A percentile compares a stretch with the other conserved stretches of the same genome.
Conservation (phyloP, 163 green algal species). For the Volvox carteri region DNA sequence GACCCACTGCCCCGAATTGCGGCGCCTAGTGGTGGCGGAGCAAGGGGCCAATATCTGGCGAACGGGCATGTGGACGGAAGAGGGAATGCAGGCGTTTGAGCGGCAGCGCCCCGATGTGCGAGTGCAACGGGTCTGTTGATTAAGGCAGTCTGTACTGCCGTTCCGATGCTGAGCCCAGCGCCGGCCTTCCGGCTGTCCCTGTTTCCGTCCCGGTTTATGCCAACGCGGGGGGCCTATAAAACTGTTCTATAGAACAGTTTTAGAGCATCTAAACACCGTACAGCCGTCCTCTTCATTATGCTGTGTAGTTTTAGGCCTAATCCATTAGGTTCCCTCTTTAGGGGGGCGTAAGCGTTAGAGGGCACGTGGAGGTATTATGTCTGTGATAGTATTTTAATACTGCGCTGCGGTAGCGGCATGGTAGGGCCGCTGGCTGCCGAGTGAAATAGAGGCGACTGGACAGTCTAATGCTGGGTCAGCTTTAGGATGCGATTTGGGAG, state of each 20-base stretch:
- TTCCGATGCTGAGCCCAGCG: no score
- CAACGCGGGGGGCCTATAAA: neutral
- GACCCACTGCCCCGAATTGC: neutral
- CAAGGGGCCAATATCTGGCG: slow-evolving; percentile 28
- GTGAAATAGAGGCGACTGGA: no score
- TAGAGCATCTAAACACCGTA: neutral
- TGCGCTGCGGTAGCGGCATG: no score
- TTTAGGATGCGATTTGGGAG: no score
- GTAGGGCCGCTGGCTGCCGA: no score
- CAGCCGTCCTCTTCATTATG: neutral
- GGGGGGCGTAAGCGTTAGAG: no score
- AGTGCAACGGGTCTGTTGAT: neutral
- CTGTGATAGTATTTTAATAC: no score
- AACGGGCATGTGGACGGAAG: slow-evolving; percentile 38
- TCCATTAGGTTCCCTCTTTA: no score
- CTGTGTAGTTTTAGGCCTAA: no score
- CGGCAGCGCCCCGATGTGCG: slow-evolving; percentile 8
- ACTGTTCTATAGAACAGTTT: neutral
- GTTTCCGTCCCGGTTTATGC: neutral
- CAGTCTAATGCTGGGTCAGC: no score
- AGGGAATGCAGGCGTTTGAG: slow-evolving; percentile 29
- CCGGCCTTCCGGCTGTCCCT: neutral
- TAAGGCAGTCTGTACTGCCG: no score
- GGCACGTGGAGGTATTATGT: no score
- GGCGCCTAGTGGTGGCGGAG: slow-evolving; percentile 5